phyloP scores from a whole-genome alignment of 768 basidiomycete genomes.

The Leccinum olivaceopallidum region DNA sequence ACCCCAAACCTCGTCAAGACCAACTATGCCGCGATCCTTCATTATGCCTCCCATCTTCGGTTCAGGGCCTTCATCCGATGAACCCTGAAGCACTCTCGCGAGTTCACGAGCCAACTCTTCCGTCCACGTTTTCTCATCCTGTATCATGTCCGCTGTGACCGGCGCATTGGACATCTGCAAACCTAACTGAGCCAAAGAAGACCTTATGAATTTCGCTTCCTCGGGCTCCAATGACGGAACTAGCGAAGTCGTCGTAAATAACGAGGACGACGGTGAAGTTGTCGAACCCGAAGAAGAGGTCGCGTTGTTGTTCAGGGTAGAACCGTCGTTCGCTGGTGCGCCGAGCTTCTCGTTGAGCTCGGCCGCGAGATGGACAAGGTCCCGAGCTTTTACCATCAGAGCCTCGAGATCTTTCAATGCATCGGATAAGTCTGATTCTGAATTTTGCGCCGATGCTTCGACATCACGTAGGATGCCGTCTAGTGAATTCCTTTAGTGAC shows the following conservation, averaged over 20 bases:
- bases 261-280: slow-evolving; percentile 21
- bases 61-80: slow-evolving; percentile 16
- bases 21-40: slow-evolving; percentile 77
- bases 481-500: slow-evolving; percentile 32
- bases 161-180: slow-evolving; percentile 76
- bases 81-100: slow-evolving; percentile 63
- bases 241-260: slow-evolving; percentile 31
- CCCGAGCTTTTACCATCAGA: slow-evolving; percentile 86
- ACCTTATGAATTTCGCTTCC: slow-evolving; percentile 84
- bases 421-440: slow-evolving; percentile 65
- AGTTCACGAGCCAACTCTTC: slow-evolving; percentile 85
- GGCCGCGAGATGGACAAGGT: slow-evolving; percentile 89
- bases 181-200: slow-evolving; percentile 88
- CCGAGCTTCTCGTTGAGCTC: slow-evolving; percentile 85
- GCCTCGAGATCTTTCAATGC: slow-evolving; percentile 88
- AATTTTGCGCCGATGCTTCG: slow-evolving; percentile 61
- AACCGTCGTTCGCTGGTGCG: slow-evolving; percentile 30
- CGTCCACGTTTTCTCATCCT: slow-evolving; percentile 77
- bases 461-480: slow-evolving; percentile 83
- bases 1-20: slow-evolving; percentile 92
- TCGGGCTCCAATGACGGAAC: slow-evolving; percentile 62
- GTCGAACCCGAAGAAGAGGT: slow-evolving; percentile 20
- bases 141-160: slow-evolving; percentile 86
- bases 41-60: slow-evolving; percentile 57
- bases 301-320: neutral